Evolutionary conservation across 495 filamentous ascomycete species (phyloP).

Genomic region (Penicillium canariense): DNA sequence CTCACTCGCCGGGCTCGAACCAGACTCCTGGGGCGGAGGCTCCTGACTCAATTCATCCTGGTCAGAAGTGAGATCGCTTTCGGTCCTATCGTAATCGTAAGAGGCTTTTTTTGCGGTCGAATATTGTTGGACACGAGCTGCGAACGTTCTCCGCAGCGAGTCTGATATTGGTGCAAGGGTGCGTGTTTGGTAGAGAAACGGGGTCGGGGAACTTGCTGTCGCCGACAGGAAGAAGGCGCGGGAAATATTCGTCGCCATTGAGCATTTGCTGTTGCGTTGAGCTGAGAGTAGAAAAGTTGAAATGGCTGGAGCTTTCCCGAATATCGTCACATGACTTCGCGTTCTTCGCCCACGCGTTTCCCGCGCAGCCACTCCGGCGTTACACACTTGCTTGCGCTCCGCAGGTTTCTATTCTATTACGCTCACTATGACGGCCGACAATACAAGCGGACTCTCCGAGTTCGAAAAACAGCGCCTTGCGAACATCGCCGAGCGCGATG

Average conservation of each 20-base stretch:
- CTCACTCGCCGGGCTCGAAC: not conserved
- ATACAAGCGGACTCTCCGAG: slow-evolving; percentile 50
- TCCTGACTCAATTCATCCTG: slow-evolving; percentile 2
- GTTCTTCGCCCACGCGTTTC: slow-evolving; percentile 11
- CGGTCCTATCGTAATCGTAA: not conserved
- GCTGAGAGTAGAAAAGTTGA: not conserved
- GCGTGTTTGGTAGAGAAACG: slow-evolving; percentile 72
- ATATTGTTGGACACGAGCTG: slow-evolving; percentile 13
- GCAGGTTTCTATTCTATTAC: not conserved
- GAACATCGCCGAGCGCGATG: slow-evolving; percentile 73
- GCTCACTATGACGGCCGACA: slow-evolving; percentile 7
- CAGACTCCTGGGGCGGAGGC: not conserved
- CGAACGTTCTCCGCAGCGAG: slow-evolving; percentile 10
- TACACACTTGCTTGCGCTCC: not conserved
- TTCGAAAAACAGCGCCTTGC: slow-evolving; percentile 69
- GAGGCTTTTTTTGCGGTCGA: slow-evolving; percentile 2
- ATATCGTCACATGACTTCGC: slow-evolving; percentile 25
- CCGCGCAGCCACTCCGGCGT: slow-evolving; percentile 3
- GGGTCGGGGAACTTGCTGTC: slow-evolving; percentile 37
- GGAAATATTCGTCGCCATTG: slow-evolving; percentile 26
- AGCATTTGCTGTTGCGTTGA: not conserved
- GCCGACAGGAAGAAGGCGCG: slow-evolving; percentile 21
- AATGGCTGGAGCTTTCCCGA: slow-evolving; percentile 2
- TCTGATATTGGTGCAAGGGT: slow-evolving; percentile 43
- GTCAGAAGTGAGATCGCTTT: not conserved